Evolutionary conservation across 495 filamentous ascomycete species (phyloP), one percentile per base, ranked within the genome.

Genomic region (Penicillium pulvis): DNA sequence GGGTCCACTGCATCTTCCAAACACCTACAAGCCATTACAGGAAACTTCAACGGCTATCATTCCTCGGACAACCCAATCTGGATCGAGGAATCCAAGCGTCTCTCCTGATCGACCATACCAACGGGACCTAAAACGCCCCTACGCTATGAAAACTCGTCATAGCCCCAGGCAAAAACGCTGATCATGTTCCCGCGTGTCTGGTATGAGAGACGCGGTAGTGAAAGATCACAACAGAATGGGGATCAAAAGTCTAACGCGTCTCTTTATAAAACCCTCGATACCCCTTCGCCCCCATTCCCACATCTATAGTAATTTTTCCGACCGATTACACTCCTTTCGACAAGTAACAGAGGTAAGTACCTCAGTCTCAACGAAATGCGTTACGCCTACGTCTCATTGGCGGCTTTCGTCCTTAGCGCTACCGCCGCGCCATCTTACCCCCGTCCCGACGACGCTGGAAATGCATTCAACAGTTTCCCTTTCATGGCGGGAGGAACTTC

Each of bases 351-450:
- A 19, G 54, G 24, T 36, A 55, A 35, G 23, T 43, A 41, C 47
- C 47, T 48, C 31, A 30, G 24, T 23, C 28, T 31, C 42, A n/a
- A 44, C 51, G 54, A 49, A 6, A 69, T 70, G 67, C 67, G 61
- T 35, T 36, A 51, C 23, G 58, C 64, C n/a, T 70, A 68, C 48
- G 11, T 70, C 41, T 65, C 67, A 23, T 36, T 70, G 60, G 67
- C 60, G 17, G 19, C 64, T 43, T 57, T 70, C 31, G 67, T 65
- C 62, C 12, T 66, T 46, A 53, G 55, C 33, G 67, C 65, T 20
- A 44, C 53, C n/a, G 67, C 65, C 6, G 62, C 65, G 0, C 67
- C 67, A 5, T 54, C 58, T 16, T 56, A 58, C 31, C 62, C 61
- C 10, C 57, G 54, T 28, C 30, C 59, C 1, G 57, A 50, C 14